phyloP scores from a whole-genome alignment of 768 basidiomycete species.

The Hericium alpestre region DNA sequence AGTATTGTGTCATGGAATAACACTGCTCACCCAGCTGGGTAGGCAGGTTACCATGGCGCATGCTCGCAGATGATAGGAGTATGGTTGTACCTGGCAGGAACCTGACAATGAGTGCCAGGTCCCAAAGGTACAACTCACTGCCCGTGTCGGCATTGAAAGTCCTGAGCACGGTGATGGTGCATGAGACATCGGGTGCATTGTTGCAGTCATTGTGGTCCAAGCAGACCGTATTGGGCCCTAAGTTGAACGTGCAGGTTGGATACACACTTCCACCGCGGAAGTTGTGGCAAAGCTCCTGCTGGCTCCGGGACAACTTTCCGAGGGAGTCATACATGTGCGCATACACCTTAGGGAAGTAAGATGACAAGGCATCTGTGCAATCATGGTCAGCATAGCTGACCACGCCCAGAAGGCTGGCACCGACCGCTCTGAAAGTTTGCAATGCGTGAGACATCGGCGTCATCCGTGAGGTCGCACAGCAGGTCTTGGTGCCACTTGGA shows the following conservation, averaged over 20 bases:
- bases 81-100: constrained; percentile 14
- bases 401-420: neutral
- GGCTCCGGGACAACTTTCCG: neutral
- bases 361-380: neutral
- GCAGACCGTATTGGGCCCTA: constrained; percentile 5
- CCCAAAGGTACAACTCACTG: constrained; percentile 13
- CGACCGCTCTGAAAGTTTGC: neutral
- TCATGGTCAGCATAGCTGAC: too few species aligned
- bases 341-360: constrained; percentile 1
- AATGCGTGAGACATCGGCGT: neutral
- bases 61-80: constrained; percentile 11
- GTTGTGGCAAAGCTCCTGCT: constrained; percentile 2
- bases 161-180: constrained; percentile 11
- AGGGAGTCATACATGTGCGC: neutral
- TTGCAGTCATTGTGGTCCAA: constrained; percentile 6
- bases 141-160: constrained; percentile 9
- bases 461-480: neutral
- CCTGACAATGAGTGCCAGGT: constrained; percentile 12
- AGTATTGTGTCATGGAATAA: constrained; percentile 6
- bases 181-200: constrained; percentile 6
- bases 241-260: constrained; percentile 11
- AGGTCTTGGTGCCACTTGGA: neutral
- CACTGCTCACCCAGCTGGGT: constrained; percentile 4
- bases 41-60: constrained; percentile 13
- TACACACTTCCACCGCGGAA: constrained; percentile 10